Evolutionary conservation across 1,284 basidiomycete species (phyloP).

Genomic region (Ceratobasidium sp.): DNA sequence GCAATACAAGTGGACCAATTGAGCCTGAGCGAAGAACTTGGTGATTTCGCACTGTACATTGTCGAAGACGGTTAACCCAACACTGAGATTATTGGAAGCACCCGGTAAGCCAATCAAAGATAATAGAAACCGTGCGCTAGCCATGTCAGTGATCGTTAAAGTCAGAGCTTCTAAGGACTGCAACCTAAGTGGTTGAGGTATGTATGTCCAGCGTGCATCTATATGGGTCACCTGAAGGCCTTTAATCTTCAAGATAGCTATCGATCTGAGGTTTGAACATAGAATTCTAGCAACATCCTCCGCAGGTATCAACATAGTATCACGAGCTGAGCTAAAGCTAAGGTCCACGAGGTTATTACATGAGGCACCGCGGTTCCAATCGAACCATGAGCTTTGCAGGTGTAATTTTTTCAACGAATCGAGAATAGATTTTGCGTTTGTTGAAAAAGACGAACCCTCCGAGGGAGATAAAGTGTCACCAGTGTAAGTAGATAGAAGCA

Average conservation of each 20-base stretch:
- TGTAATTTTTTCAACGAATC: not conserved
- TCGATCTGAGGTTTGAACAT: not conserved
- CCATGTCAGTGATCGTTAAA: not conserved
- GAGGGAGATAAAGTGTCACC: too few relatives aligned
- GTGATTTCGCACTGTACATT: not conserved
- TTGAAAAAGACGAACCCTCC: too few relatives aligned
- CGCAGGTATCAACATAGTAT: not conserved
- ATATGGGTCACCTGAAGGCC: not conserved
- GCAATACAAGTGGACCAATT: too few relatives aligned
- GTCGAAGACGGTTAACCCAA: not conserved
- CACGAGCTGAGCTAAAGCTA: not conserved
- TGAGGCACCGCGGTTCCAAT: not conserved
- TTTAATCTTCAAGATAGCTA: not conserved
- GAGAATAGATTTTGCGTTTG: not conserved
- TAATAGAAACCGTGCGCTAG: not conserved
- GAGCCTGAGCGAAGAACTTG: not conserved
- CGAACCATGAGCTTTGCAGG: not conserved
- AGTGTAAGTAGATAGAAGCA: too few relatives aligned
- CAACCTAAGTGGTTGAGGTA: not conserved
- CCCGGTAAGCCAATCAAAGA: not conserved
- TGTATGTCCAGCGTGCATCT: not conserved
- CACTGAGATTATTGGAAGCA: not conserved
- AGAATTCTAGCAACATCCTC: not conserved
- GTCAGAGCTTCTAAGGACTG: not conserved
- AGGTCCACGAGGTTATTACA: constrained; percentile 13